Evolutionary conservation across 2,329 filamentous ascomycete species (phyloP), one percentile per base, ranked within the genome.

Genomic region (Trichoderma simmonsii): DNA sequence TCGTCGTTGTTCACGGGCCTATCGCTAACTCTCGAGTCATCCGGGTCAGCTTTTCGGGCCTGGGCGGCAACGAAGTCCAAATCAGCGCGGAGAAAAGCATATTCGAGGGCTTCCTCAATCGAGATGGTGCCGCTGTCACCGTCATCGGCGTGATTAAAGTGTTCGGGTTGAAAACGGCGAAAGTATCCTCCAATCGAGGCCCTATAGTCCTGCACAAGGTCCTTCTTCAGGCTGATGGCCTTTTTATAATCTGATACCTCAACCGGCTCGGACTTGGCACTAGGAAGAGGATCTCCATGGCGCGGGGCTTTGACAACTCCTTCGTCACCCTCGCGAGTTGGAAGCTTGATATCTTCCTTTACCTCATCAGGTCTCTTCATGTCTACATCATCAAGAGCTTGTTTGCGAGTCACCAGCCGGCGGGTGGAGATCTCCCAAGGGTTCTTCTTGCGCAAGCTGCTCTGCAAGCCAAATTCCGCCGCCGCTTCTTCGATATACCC

Each of bases 11-110:
- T 97, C 62, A 98, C 85, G 0, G 95, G 94, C 28, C 88, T 86
- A 79, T 98, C 95, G 57, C 89, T 87, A 21, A 90, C 85, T 54
- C 91, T 88, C 4, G 89, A 85, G 77, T 97, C 93, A 74, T 92
- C 88, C 0, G 90, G 87, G 76, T 92, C 88, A n/a, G 90, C 87
- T 80, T 97, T 97, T 60, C 89, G 88, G 6, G 94, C 94, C 82
- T 98, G 95, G 1, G 94, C 94, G 6, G 92, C 89, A 70, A 98
- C 91, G 78, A 99, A 99, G 82, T 98, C 95, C 66, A 98, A 89
- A 80, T 99, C 96, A 39, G 95, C 94, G 76, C 94, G 93, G 63
- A 99, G 86, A 78, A 99, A 99, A 26, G 95, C 94, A 81, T 98
- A 98, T 72, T 92, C 92, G 68, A 99, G 85, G 43, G 97, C 90